Conservation (phyloP, 441 rosid species). For the Jatropha multifida region DNA sequence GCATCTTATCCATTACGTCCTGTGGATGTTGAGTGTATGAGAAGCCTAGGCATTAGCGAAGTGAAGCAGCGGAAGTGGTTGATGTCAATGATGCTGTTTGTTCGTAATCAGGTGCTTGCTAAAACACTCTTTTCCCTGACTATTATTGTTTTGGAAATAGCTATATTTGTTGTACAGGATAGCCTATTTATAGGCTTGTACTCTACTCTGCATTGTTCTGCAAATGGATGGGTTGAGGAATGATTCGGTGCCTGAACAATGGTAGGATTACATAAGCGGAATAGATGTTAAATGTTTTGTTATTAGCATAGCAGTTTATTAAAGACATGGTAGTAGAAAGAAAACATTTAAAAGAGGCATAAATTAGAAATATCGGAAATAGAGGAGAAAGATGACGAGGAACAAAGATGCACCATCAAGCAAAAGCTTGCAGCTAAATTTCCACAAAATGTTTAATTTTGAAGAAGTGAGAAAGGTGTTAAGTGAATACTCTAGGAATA, state of each 20-base stretch:
- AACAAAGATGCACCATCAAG: neutral
- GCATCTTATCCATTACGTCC: slow-evolving; percentile 80
- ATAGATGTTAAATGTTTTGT: neutral
- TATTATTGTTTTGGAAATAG: neutral
- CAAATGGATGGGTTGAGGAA: neutral
- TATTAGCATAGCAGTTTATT: neutral
- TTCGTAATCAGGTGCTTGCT: slow-evolving; percentile 76
- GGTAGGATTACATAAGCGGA: neutral
- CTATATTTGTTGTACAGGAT: neutral
- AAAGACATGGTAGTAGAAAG: neutral
- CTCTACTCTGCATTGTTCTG: neutral
- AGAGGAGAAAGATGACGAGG: neutral
- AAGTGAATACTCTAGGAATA: neutral
- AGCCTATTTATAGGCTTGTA: slow-evolving; percentile 5
- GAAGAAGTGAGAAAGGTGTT: neutral
- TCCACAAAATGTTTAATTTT: neutral
- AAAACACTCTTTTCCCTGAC: neutral
- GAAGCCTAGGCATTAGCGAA: slow-evolving; percentile 89
- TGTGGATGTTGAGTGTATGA: slow-evolving; percentile 82
- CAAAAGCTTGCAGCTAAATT: neutral
- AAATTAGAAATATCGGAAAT: neutral
- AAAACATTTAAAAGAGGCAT: neutral
- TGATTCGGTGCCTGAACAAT: neutral
- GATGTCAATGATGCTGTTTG: slow-evolving; percentile 91
- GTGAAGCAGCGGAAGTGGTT: slow-evolving; percentile 97